Evolutionary conservation across 305 asterid genomes (phyloP), one percentile per base, ranked within the genome.

Genomic region (Ruellia speciosa): DNA sequence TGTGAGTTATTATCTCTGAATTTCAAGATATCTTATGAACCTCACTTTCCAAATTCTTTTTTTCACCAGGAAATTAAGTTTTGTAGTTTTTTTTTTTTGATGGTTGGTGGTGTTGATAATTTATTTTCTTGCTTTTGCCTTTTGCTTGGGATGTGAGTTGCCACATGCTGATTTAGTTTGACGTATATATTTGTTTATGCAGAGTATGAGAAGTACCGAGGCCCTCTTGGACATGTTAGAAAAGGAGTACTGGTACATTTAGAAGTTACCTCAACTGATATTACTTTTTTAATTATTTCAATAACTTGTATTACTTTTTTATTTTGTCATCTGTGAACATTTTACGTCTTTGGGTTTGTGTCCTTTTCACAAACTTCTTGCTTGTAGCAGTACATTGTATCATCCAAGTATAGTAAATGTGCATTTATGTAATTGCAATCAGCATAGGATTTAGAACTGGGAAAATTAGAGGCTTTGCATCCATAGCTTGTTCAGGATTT

Each of bases 201-300:
- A 93, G 97, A 74, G 66, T 93, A 93, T 58, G 99, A 80, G 75
- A 93, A 88, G 66, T 71, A 78, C 75, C 80, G 94, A 15, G 99
- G 99, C 69, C 86, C 94, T 65, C 97, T 88, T 43, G 97, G 96
- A 74, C 89, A 93, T 72, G 95, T 93, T 77, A 82, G 99, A 67
- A 93, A 93, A 81, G 99, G 99, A 86, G 99, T 88, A 51, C 71
- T 93, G 86, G 99, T 92, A 86, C 20, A 7, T 64, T 48, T 47
- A 52, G 45, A 3, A n/a, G 20, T 51, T 33, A 2, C 6, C 16
- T 59, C 56, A 40, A 35, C 14, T 50, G 20, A 59, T 60, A 2
- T 60, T 53, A 14, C 53, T 54, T 39, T 59, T 3, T 54, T 40
- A 53, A 55, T 56, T 47, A 15, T 28, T 59, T 48, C 19, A 43